Evolutionary conservation across 805 yeast species (phyloP).

Genomic region (Candida piceae): DNA sequence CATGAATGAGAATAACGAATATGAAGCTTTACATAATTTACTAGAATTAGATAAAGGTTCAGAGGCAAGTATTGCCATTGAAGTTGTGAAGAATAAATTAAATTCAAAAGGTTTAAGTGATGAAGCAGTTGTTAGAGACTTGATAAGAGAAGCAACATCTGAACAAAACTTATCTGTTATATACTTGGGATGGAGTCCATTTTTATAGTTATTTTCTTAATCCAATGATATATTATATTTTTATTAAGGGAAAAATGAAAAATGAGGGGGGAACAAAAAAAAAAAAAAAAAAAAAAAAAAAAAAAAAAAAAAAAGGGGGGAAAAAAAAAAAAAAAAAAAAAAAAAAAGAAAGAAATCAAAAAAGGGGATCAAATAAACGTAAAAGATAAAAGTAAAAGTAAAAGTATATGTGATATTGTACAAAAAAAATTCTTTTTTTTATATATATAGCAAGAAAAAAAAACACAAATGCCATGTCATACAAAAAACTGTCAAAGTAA

Average conservation of each 20-base stretch:
- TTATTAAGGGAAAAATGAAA: not conserved
- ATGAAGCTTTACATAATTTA: conserved; percentile 17
- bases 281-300: not conserved
- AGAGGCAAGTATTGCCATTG: conserved; percentile 78
- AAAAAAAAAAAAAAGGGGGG: not conserved
- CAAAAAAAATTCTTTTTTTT: too few relatives aligned
- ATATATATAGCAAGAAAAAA: too few relatives aligned
- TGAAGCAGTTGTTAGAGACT: conserved; percentile 79
- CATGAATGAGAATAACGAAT: conserved; percentile 14
- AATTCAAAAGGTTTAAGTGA: conserved; percentile 61
- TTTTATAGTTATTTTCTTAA: too few relatives aligned
- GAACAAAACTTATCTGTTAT: conserved; percentile 63
- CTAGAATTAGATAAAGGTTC: conserved; percentile 34
- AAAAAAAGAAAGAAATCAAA: not conserved
- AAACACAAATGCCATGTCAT: too few relatives aligned
- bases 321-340: not conserved
- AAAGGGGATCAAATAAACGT: too few relatives aligned
- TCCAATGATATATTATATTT: too few relatives aligned
- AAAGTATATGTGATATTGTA: too few relatives aligned
- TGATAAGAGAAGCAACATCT: conserved; percentile 72
- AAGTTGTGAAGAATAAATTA: conserved; percentile 66
- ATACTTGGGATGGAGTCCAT: conserved; percentile 84
- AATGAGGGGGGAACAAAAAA: not conserved
- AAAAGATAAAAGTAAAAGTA: too few relatives aligned
- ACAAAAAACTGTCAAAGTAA: too few relatives aligned